Conservation (phyloP, 345 rosid genomes). For the Pugionium cornutum region DNA sequence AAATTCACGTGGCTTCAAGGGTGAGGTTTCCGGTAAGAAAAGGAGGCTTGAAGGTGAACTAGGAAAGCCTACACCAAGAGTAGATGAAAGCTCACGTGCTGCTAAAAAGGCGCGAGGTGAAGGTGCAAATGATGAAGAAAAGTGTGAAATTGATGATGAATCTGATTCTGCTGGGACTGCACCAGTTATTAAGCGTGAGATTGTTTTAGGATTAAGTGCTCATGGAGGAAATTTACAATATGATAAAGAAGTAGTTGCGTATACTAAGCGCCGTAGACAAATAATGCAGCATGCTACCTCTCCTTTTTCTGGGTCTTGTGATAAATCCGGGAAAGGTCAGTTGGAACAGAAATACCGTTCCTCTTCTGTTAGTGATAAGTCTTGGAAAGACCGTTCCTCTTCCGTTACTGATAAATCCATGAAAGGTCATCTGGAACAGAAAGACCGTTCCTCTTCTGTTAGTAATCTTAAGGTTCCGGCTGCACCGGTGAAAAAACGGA, state of each 20-base stretch:
- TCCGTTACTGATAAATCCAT: constrained; percentile 45
- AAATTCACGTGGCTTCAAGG: constrained; percentile 32
- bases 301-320: constrained; percentile 45
- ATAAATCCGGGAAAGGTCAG: constrained; percentile 46
- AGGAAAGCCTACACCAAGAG: constrained; percentile 46
- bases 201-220: constrained; percentile 51
- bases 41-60: constrained; percentile 49
- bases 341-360: constrained; percentile 44
- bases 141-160: constrained; percentile 36
- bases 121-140: constrained; percentile 40
- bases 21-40: constrained; percentile 45
- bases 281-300: constrained; percentile 60
- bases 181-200: constrained; percentile 41
- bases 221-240: constrained; percentile 43
- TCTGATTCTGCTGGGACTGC: constrained; percentile 32
- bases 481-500: constrained; percentile 61
- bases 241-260: constrained; percentile 67
- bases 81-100: constrained; percentile 47
- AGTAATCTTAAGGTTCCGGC: constrained; percentile 41
- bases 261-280: constrained; percentile 59
- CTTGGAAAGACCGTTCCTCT: constrained; percentile 22
- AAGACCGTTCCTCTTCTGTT: constrained; percentile 41
- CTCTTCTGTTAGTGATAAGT: constrained; percentile 24
- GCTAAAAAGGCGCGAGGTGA: constrained; percentile 56
- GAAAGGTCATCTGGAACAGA: constrained; percentile 49